Evolutionary conservation across 352 stramenopile species (phyloP), one percentile per base, ranked within the genome.

Genomic region (Phytophthora nicotianae): DNA sequence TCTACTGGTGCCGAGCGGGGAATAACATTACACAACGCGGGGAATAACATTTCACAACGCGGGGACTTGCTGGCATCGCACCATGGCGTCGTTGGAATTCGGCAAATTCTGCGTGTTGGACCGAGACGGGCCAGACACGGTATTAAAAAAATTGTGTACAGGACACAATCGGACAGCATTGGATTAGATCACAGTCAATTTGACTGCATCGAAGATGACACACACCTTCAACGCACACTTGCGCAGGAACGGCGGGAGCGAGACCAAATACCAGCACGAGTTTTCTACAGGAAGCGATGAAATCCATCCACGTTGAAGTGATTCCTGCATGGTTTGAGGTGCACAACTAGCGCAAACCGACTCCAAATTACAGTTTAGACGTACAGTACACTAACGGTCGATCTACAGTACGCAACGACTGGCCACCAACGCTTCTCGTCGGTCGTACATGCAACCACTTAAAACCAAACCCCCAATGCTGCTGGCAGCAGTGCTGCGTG

Each of bases 391-490:
- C 38, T 32, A 64, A 64, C 35, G 41, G 40, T 4, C 5, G 21
- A 21, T 42, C 21, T 66, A 61, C 51, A 16, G 42, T 62, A 67
- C 26, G 50, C 16, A 67, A 51, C 27, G 50, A 46, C 19, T 67
- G 58, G 50, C n/a, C 45, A 50, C 42, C 24, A 55, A 9, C 1
- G 9, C 21, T 43, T 57, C 35, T 33, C 46, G 26, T 50, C 32
- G 26, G 14, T 43, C 33, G 20, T 58, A 48, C 17, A 20, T 41
- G 43, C 17, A 56, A 23, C 37, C 46, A 58, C 20, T 57, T 63
- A 14, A 29, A 29, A 2, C 38, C 9, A 32, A 38, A 38, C 14
- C 6, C 32, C 13, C 51, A 20, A n/a, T n/a, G n/a, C n/a, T n/a
- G n/a, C 29, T 4, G 9, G 29, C 7, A 29, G 26, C 26, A 24